Conservation (phyloP, 345 rosid species). For the Populus nigra region DNA sequence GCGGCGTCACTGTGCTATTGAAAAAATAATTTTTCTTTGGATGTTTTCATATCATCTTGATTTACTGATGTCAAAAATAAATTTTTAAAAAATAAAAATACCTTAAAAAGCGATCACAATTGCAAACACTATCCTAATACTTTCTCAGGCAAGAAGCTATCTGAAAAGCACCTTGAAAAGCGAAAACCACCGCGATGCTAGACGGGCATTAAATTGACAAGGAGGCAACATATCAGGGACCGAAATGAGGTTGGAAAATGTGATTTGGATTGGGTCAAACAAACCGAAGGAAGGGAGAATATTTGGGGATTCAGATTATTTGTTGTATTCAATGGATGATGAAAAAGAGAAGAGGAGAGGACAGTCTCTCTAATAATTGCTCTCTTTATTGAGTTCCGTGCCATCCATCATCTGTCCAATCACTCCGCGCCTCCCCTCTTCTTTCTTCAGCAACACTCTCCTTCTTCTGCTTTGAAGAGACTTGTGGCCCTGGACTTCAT, state of each 20-base stretch:
- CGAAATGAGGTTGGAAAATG: too few species aligned
- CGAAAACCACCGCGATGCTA: too few species aligned
- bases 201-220: too few species aligned
- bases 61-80: accelerated
- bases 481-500: not conserved
- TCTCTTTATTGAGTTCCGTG: conserved; percentile 46
- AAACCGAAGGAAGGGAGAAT: not conserved
- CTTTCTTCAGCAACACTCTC: too few species aligned
- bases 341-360: too few species aligned
- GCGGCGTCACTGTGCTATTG: accelerated
- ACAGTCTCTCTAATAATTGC: conserved; percentile 26
- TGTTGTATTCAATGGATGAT: too few species aligned
- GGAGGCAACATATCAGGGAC: too few species aligned
- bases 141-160: accelerated
- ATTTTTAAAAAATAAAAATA: too few species aligned
- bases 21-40: too few species aligned
- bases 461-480: not conserved
- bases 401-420: conserved; percentile 10
- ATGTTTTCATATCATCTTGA: too few species aligned
- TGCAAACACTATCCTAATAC: accelerated
- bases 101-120: too few species aligned
- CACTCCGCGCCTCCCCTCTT: conserved; percentile 5
- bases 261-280: not conserved
- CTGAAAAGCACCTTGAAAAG: too few species aligned
- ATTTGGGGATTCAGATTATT: not conserved